Percentiles rank a stretch among this genome's conserved stretches.
These are phyloP conservation scores for Aphanoascus verrucosus DNA, from an alignment of 2,329 filamentous ascomycete genomes.

Conservation along the genomic window DNA sequence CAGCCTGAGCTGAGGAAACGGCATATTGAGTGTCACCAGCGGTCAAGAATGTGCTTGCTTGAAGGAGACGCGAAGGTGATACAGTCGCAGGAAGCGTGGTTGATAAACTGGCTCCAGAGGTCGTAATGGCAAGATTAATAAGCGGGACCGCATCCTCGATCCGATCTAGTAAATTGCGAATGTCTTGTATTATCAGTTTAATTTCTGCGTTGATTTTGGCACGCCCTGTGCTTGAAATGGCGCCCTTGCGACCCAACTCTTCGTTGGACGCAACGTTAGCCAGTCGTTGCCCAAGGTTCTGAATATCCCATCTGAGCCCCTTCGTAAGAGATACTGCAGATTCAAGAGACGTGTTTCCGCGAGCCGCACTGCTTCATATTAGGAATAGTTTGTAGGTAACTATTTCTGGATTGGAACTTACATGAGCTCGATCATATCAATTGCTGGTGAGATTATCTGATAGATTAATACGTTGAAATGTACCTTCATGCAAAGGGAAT, in stretches of 20 bases:
- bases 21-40: conserved; percentile 77
- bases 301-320: conserved; percentile 71
- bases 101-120: conserved; percentile 78
- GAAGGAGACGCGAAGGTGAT: conserved; percentile 79
- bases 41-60: conserved; percentile 84
- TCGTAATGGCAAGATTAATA: conserved; percentile 86
- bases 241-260: conserved; percentile 27
- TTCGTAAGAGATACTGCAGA: conserved; percentile 76
- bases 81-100: conserved; percentile 69
- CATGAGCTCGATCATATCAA: conserved; percentile 88
- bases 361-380: conserved; percentile 45
- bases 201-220: conserved; percentile 55
- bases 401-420: conserved; percentile 30
- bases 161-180: conserved; percentile 60
- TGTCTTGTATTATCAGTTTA: conserved; percentile 59
- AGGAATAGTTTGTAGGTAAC: conserved; percentile 10
- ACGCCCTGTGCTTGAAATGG: conserved; percentile 34
- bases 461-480: neutral
- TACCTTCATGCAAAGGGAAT: neutral
- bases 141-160: conserved; percentile 89
- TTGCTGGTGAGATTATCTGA: conserved; percentile 76
- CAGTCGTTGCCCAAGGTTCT: conserved; percentile 63
- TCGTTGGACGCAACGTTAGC: conserved; percentile 57
- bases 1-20: conserved; percentile 49
- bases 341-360: conserved; percentile 70